Conservation (phyloP, 306 rosid species). For the Leucaena leucocephala region DNA sequence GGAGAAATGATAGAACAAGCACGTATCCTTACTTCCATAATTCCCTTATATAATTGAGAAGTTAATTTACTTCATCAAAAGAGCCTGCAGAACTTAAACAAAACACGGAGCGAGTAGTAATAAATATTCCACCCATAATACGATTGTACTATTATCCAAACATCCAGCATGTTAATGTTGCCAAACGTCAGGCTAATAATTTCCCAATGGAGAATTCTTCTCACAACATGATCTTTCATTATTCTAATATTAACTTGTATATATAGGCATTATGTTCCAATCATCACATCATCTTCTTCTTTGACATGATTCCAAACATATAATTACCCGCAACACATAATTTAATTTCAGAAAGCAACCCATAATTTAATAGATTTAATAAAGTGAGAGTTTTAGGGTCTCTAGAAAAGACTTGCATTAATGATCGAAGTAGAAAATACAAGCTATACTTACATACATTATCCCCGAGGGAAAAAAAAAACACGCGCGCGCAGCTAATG, state of each 20-base stretch:
- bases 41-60: slow-evolving; percentile 1
- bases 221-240: background rate
- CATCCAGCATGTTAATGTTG: background rate
- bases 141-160: background rate
- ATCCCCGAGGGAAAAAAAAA: background rate
- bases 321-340: background rate
- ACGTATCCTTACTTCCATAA: background rate
- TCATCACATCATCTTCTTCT: background rate
- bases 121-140: background rate
- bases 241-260: too few relatives aligned
- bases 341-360: background rate
- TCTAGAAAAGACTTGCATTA: background rate
- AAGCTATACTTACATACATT: background rate
- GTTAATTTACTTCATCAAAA: slow-evolving; percentile 14
- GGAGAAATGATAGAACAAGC: background rate
- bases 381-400: background rate
- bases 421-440: background rate
- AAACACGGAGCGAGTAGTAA: background rate
- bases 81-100: background rate
- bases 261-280: too few relatives aligned
- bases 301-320: slow-evolving; percentile 11
- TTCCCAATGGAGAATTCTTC: background rate
- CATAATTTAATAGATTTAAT: slow-evolving; percentile 16
- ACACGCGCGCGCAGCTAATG: background rate
- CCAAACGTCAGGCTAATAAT: background rate